phyloP scores from a whole-genome alignment of 2,329 filamentous ascomycete genomes.

The Cordyceps fumosorosea region DNA sequence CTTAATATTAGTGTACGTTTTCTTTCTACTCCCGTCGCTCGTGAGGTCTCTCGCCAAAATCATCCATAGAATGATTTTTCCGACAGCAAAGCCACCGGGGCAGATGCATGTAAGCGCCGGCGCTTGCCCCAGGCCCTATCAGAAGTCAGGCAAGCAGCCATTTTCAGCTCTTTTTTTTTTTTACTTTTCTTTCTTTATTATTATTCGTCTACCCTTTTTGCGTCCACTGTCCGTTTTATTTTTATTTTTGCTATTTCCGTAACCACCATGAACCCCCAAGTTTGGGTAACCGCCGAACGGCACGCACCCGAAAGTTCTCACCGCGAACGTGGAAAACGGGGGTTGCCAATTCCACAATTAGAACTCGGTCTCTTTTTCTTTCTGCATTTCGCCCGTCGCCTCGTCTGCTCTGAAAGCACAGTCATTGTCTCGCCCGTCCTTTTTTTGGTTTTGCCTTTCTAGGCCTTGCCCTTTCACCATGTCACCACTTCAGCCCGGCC shows the following conservation, averaged over 20 bases:
- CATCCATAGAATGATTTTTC: too few species aligned
- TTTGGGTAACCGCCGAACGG: neutral
- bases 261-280: neutral
- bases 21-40: neutral
- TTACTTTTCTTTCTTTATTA: too few species aligned
- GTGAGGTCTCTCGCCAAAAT: neutral
- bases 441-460: neutral
- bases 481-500: neutral
- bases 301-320: neutral
- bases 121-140: neutral
- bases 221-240: neutral
- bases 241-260: neutral
- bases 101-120: conserved; percentile 1
- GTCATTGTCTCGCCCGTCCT: neutral
- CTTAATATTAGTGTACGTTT: too few species aligned
- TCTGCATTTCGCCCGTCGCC: neutral
- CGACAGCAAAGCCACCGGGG: too few species aligned
- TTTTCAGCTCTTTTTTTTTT: too few species aligned
- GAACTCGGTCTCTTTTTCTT: neutral
- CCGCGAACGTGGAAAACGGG: too few species aligned
- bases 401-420: neutral
- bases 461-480: neutral
- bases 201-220: neutral
- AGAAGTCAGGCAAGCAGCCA: neutral
- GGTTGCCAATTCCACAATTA: neutral